Base-by-base conservation (phyloP, 1,284 basidiomycete genomes). In the Amylostereum areolatum region DNA sequence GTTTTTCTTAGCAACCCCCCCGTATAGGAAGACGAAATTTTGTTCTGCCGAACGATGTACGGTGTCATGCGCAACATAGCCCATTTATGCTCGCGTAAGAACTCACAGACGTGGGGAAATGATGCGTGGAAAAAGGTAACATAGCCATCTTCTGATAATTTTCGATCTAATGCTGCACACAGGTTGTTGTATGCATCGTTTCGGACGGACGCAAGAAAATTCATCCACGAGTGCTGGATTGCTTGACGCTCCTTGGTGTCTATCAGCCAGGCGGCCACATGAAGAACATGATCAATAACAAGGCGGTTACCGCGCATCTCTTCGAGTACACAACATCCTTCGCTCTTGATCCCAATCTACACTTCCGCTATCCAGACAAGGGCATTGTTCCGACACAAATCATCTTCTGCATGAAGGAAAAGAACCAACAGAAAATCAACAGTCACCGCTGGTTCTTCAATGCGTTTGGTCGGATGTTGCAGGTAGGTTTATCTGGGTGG, bases 301-400 rank as follows among this genome's bases (percentile, higher is more conserved):
- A 89, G 59, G 80, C 86, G 28, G 94, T 98, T 10, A 89, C 90
- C 1, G 94, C 94, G 1, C 96, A 99, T 71, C 64, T 98, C 24
- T 99, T 95, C 66, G 96, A 99, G 69, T 93, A 93, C 62, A 98
- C 95, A 0, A 90, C 95, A 0, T 89, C 91, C 36, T 93, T 97
- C 60, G 90, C 80, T 1, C 73, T 98, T 41, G 92, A 95, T 64
- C 76, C 89, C 2, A 88, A 94, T 57, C 68, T 98, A 44, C 89
- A 93, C 59, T 97, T 98, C 76, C 86, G 85, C 61, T 97, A 95
- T 57, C 91, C 93, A 0, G 96, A 98, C 68, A 93, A 95, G 63
- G 94, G 86, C n/a, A 86, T 96, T 50, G 86, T 95, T 5, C 93
- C 93, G 1, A 90, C 89, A 3, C 93, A 97, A 63, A 91, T 96